phyloP scores from a whole-genome alignment of 805 yeast species.

The Cyberlindnera mycetangii region DNA sequence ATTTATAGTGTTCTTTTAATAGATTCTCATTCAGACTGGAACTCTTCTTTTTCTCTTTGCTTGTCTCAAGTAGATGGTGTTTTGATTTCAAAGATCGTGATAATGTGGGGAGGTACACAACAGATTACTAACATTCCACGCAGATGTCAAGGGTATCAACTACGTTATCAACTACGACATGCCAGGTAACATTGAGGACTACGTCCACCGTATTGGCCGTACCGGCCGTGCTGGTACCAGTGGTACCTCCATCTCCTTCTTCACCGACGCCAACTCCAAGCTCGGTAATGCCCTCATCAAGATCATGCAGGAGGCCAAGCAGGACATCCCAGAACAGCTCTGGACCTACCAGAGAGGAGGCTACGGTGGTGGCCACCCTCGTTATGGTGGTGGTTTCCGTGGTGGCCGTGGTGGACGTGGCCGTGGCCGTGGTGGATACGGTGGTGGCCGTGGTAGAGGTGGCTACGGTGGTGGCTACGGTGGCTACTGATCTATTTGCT shows the following conservation, averaged over 20 bases:
- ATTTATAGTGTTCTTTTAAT: slow-evolving; percentile 7
- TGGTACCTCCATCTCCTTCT: slow-evolving; percentile 94
- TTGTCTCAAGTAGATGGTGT: not conserved
- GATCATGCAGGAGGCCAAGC: slow-evolving; percentile 94
- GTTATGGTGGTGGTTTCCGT: slow-evolving; percentile 39
- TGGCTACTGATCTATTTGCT: slow-evolving; percentile 1
- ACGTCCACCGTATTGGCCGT: slow-evolving; percentile 95
- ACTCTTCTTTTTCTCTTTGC: not conserved
- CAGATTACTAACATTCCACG: slow-evolving; percentile 29
- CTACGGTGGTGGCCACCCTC: slow-evolving; percentile 58
- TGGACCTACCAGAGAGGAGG: slow-evolving; percentile 72
- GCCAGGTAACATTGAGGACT: slow-evolving; percentile 98
- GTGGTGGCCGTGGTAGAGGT: slow-evolving; percentile 13
- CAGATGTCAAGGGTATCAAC: slow-evolving; percentile 97
- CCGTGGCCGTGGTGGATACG: slow-evolving; percentile 14
- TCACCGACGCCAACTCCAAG: slow-evolving; percentile 83
- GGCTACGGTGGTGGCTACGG: slow-evolving; percentile 1
- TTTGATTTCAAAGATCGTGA: slow-evolving; percentile 1
- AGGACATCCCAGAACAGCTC: slow-evolving; percentile 78
- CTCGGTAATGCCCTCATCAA: slow-evolving; percentile 88
- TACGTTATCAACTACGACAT: slow-evolving; percentile 92
- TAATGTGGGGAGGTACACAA: slow-evolving; percentile 1
- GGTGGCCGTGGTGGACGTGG: slow-evolving; percentile 21
- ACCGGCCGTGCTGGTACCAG: slow-evolving; percentile 96
- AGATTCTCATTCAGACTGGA: not conserved